Base-by-base conservation (phyloP, 768 basidiomycete species). In the Pleurotus tuber-regium region DNA sequence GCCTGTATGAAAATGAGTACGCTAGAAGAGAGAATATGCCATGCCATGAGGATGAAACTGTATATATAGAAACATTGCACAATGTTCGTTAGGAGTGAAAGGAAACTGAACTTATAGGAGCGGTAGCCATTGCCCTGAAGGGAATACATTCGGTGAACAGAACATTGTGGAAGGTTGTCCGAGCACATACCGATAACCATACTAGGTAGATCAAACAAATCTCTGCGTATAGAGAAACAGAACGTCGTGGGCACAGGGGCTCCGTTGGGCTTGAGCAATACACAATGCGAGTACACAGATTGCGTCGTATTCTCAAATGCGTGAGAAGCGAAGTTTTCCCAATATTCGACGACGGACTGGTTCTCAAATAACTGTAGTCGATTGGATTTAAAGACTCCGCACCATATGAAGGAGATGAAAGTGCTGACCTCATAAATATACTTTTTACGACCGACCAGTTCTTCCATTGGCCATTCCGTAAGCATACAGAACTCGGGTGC, bases 291-390 rank as follows among this genome's bases (percentile, higher is more conserved):
- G 67, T 93, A 95, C 48, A 98, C 92, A 1, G 92, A 91, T 70
- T 93, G 93, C 30, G 93, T 92, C 46, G 94, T 92, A 69, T 94
- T 97, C 67, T 99, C 96, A 61, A 99, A 99, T 5, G 97, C 96
- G 68, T 98, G 93, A 43, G 87, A 84, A 23, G 92, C 92, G 66
- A 98, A 98, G 67, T 90, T 92, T 69, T 98, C 97, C 87, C 90
- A 94, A 66, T 93, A 94, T 65, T 93, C 89, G 46, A 97, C 95
- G 46, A 86, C 91, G 43, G 93, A 95, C 66, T 92, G 89, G 66
- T 94, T 92, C 71, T 97, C 93, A 65, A 98, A 95, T 47, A 98
- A 74, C 89, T 95, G 63, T n/a, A n/a, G n/a, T n/a, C n/a, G n/a
- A n/a, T n/a, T n/a, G n/a, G n/a, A n/a, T n/a, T n/a, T n/a, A n/a